Conservation (phyloP, 352 stramenopile genomes). For the Globisporangium carolinianum region DNA sequence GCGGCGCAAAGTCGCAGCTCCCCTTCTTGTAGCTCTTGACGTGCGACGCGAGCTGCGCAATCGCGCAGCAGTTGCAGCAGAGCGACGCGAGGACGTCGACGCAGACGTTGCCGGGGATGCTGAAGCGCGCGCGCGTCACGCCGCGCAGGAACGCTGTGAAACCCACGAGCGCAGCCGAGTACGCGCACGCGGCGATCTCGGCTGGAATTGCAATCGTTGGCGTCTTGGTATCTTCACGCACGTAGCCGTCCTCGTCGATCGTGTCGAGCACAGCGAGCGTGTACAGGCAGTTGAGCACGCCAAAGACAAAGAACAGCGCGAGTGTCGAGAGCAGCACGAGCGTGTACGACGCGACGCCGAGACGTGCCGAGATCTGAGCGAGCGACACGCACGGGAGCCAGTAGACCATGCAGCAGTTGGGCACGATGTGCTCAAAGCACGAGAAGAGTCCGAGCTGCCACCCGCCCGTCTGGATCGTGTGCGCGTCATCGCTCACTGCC, state of each 20-base stretch:
- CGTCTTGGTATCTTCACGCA: too few species aligned
- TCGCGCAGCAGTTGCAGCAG: conserved; percentile 18
- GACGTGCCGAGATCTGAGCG: conserved; percentile 16
- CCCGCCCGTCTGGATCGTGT: conserved; percentile 13
- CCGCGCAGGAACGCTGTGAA: conserved; percentile 4
- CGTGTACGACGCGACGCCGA: conserved; percentile 12
- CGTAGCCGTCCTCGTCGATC: neutral
- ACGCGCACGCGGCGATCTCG: neutral
- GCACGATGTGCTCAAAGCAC: conserved; percentile 21
- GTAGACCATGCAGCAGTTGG: conserved; percentile 26
- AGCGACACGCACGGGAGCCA: conserved; percentile 22
- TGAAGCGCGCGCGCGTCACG: conserved; percentile 2
- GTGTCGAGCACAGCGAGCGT: neutral
- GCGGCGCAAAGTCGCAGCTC: conserved; percentile 14
- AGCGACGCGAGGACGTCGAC: conserved; percentile 10
- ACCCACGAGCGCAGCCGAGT: neutral
- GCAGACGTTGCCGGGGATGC: conserved; percentile 12
- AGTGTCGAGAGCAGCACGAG: conserved; percentile 15
- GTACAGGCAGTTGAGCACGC: neutral
- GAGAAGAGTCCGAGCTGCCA: conserved; percentile 20
- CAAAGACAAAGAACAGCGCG: conserved; percentile 1
- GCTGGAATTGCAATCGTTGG: neutral
- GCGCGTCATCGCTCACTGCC: neutral
- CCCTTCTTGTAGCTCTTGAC: conserved; percentile 21
- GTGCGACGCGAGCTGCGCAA: conserved; percentile 21